These are phyloP conservation scores for Sherardia arvensis DNA, from an alignment of 257 asterid species.

Conservation along the genomic window DNA sequence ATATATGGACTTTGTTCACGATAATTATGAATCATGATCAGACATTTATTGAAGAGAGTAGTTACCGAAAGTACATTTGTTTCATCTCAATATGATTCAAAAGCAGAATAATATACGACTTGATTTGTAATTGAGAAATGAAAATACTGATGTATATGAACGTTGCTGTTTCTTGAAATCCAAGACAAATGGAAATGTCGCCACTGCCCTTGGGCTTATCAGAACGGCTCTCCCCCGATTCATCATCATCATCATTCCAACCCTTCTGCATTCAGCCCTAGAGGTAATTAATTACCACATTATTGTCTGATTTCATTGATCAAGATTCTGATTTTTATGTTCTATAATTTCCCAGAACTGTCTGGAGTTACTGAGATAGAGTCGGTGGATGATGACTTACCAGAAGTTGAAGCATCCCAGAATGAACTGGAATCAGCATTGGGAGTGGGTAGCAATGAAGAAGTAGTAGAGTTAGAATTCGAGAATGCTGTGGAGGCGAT, in stretches of 20 bases:
- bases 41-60: no score
- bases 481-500: neutral
- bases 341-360: neutral
- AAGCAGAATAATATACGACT: no score
- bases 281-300: neutral
- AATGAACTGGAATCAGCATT: neutral
- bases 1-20: no score
- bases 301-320: neutral
- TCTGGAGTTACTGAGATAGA: neutral
- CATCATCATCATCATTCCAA: neutral
- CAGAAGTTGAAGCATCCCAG: neutral
- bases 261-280: neutral
- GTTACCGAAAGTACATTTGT: no score
- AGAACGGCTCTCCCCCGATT: neutral
- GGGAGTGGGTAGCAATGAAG: neutral
- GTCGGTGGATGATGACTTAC: neutral
- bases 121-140: neutral
- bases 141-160: no score
- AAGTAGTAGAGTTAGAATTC: neutral
- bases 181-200: neutral
- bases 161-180: neutral
- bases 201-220: neutral
- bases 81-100: no score
- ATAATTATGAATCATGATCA: no score
- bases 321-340: neutral